Conservation (phyloP, 148 eudicot genomes). For the Diospyros kaki region DNA sequence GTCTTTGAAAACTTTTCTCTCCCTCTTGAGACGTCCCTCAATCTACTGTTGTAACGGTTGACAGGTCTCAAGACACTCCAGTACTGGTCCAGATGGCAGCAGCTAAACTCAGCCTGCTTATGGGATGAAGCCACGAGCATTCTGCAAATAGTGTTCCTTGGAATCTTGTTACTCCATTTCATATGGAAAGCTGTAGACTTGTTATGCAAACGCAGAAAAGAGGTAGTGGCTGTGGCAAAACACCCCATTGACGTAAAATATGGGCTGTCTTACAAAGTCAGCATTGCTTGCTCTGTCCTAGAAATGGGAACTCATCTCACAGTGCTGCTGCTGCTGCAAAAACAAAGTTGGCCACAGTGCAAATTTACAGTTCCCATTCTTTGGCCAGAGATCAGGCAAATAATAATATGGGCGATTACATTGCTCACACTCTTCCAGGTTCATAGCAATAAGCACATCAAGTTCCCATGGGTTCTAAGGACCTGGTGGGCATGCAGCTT, state of each 20-base stretch:
- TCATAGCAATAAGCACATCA: slow-evolving; percentile 16
- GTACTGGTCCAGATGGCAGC: slow-evolving; percentile 31
- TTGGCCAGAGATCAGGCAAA: slow-evolving; percentile 46
- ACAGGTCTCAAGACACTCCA: slow-evolving; percentile 38
- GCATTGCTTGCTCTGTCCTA: slow-evolving; percentile 45
- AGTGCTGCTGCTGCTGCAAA: slow-evolving; percentile 30
- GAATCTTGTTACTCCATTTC: slow-evolving; percentile 34
- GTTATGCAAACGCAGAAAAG: slow-evolving; percentile 33
- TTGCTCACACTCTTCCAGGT: slow-evolving; percentile 30
- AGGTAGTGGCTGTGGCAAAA: slow-evolving; percentile 22
- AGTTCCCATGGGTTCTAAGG: slow-evolving; percentile 59
- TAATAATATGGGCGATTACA: slow-evolving; percentile 48
- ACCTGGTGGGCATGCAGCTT: slow-evolving; percentile 75
- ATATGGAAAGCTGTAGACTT: slow-evolving; percentile 29
- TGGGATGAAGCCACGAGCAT: slow-evolving; percentile 57
- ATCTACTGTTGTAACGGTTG: slow-evolving; percentile 2
- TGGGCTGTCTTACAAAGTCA: slow-evolving; percentile 39
- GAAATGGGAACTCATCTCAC: slow-evolving; percentile 40
- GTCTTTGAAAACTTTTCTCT: neutral
- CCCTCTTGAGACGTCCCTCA: neutral
- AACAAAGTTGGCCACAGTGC: slow-evolving; percentile 28
- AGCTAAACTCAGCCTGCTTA: slow-evolving; percentile 47
- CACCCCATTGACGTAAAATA: slow-evolving; percentile 21
- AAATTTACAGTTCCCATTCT: slow-evolving; percentile 26
- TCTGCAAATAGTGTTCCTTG: slow-evolving; percentile 51